Evolutionary conservation across 305 asterid species (phyloP).

Genomic region (Petunia hybrid): DNA sequence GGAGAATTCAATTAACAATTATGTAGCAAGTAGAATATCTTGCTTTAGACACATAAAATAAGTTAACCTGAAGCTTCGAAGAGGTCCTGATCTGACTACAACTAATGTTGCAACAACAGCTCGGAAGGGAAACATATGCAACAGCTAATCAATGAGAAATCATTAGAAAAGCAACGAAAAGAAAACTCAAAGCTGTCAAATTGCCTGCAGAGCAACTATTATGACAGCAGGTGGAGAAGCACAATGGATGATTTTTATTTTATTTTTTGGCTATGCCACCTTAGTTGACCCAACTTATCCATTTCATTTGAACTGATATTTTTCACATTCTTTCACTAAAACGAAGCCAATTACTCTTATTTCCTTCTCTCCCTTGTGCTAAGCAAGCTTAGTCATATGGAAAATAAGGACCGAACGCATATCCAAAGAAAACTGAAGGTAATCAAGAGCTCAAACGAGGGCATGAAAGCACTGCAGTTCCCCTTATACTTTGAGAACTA

Average conservation of each 20-base stretch:
- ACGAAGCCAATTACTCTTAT: constrained; percentile 15
- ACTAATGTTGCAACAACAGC: background rate
- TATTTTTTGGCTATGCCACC: background rate
- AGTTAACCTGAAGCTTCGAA: background rate
- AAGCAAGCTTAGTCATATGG: constrained; percentile 12
- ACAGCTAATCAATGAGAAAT: background rate
- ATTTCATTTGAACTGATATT: constrained; percentile 7
- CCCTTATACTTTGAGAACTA: background rate
- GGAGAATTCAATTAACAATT: constrained; percentile 16
- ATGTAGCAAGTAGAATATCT: constrained; percentile 10
- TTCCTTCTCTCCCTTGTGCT: constrained; percentile 12
- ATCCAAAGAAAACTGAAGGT: background rate
- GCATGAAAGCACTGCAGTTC: background rate
- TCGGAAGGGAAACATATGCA: background rate
- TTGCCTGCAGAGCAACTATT: constrained; percentile 30
- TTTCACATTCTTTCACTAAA: background rate
- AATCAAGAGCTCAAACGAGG: background rate
- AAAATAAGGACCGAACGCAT: background rate
- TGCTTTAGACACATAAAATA: background rate
- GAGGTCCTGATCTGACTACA: background rate
- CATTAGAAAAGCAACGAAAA: background rate
- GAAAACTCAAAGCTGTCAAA: background rate
- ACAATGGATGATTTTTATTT: background rate
- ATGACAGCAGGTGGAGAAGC: constrained; percentile 12
- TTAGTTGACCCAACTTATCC: background rate